A percentile compares a stretch with the other conserved stretches of the same genome.
Conservation (phyloP, 1,139 yeast species). For the Pichia sp. region DNA sequence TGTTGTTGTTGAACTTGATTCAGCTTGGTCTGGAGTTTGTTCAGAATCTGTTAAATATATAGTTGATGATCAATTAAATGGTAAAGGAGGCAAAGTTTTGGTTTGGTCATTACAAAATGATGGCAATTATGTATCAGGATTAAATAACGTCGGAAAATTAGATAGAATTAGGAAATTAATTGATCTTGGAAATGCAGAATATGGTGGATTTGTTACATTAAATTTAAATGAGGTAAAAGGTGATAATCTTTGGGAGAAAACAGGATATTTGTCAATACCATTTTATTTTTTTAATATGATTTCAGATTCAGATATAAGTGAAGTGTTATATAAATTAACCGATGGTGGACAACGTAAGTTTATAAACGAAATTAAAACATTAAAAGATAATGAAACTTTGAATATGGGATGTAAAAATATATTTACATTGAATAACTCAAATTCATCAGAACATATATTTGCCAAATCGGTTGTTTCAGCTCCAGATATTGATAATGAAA, state of each 20-base stretch:
- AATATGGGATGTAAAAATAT: constrained; percentile 4
- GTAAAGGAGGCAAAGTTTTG: constrained; percentile 33
- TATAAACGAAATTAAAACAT: constrained; percentile 5
- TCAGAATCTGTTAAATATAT: constrained; percentile 38
- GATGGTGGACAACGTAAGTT: constrained; percentile 11
- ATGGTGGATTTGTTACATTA: constrained; percentile 9
- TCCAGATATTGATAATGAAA: background rate
- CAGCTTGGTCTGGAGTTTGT: constrained; percentile 83
- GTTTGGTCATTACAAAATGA: constrained; percentile 45
- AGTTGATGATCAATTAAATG: constrained; percentile 16
- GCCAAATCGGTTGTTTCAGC: constrained; percentile 1
- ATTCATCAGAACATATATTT: constrained; percentile 4
- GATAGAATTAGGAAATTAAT: constrained; percentile 11
- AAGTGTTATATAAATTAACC: constrained; percentile 8
- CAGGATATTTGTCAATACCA: constrained; percentile 28
- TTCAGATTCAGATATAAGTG: constrained; percentile 4
- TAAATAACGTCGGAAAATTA: background rate
- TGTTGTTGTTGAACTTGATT: constrained; percentile 59
- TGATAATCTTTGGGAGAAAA: constrained; percentile 38
- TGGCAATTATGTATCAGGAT: background rate
- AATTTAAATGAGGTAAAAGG: constrained; percentile 1
- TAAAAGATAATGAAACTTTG: constrained; percentile 1
- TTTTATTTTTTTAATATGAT: constrained; percentile 29
- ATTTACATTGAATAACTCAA: constrained; percentile 18
- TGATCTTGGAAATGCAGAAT: constrained; percentile 1